Evolutionary conservation across 164 flowering plant genomes (phyloP), one percentile per base, ranked within the genome.

Genomic region (Vitis riparia): DNA sequence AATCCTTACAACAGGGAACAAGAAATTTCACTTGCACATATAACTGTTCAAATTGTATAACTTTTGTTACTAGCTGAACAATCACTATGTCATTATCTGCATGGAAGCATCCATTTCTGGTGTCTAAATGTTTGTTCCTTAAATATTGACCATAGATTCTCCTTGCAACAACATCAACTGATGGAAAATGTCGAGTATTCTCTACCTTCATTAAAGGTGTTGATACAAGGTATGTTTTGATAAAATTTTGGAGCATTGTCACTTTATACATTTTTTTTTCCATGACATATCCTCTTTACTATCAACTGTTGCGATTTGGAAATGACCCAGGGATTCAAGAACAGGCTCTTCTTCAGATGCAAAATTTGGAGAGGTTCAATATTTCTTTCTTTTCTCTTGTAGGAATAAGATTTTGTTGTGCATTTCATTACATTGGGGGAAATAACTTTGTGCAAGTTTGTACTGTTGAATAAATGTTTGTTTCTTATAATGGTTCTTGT

Each of bases 161-260:
- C 73, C 92, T 95, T 71, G 99, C 99, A 77, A 91, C 99, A 27
- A 86, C 99, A 68, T 91, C 99, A 13, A 91, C 99, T 23, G 99
- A 95, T 86, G 99, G 98, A 74, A 95, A 95, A 79, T 95, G 99
- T 71, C 79, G 99, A 68, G 84, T 95, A 50, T 95, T 95, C 78
- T 89, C 97, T 49, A 93, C 99, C 66, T 93, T 91, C 70, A 95
- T 95, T 65, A 95, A 93, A 86, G 99, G 98, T 68, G 97, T 95
- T 63, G 99, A 95, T 72, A 69, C 84, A 66, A 90, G 86, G 99
- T 95, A 80, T 72, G 80, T 65, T 11, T 37, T 48, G 57, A 32
- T 59, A 52, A 30, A 48, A 3, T 56, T 48, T 2, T 64, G n/a
- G 23, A 51, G 44, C 58, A 55, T 60, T 51, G 8, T 56, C 51